A percentile compares a stretch with the other conserved stretches of the same genome.
phyloP scores from a whole-genome alignment of 305 asterid genomes.

The Ruellia speciosa region DNA sequence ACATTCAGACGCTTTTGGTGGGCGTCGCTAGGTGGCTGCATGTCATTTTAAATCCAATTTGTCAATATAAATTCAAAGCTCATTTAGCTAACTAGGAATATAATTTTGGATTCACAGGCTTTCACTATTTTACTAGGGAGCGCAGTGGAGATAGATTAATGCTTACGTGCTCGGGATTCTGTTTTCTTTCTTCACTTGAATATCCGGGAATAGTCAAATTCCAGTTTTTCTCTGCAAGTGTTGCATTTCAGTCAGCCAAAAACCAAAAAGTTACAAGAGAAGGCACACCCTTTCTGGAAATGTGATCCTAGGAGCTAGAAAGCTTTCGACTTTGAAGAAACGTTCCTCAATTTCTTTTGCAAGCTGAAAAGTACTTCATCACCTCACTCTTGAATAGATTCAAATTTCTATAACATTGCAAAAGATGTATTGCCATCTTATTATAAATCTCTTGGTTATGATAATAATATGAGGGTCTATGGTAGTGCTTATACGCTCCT shows the following conservation, averaged over 20 bases:
- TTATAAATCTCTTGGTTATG: no score
- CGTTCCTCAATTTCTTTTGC: background rate
- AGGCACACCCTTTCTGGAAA: background rate
- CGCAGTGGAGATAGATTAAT: constrained; percentile 6
- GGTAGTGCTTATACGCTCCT: no score
- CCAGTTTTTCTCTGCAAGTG: constrained; percentile 79
- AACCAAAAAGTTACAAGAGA: constrained; percentile 12
- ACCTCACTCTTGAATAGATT: no score
- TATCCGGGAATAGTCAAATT: constrained; percentile 75
- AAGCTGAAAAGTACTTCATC: no score
- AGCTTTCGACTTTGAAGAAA: constrained; percentile 12
- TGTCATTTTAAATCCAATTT: constrained; percentile 20
- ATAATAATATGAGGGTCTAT: no score
- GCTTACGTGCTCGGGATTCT: constrained; percentile 49
- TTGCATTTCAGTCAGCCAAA: constrained; percentile 20
- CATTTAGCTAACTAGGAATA: background rate
- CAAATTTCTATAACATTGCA: no score
- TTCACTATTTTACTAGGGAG: background rate
- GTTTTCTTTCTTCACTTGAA: constrained; percentile 70
- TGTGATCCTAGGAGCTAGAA: background rate
- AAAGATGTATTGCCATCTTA: no score
- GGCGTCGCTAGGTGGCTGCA: constrained; percentile 66
- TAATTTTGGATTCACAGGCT: background rate
- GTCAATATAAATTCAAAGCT: constrained; percentile 17
- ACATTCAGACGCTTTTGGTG: constrained; percentile 83